Evolutionary conservation across 805 yeast genomes (phyloP).

Genomic region (Zygosaccharomyces gambellarensis): DNA sequence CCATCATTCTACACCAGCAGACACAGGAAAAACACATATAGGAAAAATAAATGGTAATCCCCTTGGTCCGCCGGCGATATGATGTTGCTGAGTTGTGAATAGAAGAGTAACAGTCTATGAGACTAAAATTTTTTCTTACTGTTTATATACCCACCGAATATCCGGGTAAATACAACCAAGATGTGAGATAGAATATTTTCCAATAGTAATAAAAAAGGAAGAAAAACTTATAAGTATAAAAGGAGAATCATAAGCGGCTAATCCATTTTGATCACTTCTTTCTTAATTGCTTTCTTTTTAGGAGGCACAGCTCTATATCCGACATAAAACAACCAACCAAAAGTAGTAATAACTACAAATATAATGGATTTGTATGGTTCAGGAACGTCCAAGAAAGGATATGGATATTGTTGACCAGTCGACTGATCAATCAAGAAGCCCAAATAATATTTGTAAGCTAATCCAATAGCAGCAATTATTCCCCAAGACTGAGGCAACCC

Average conservation of each 20-base stretch:
- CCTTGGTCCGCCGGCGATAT: conserved; percentile 12
- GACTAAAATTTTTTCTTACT: background rate
- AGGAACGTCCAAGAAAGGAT: conserved; percentile 58
- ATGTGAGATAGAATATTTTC: background rate
- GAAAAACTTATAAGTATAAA: background rate
- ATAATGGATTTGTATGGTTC: conserved; percentile 43
- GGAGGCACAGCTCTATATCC: conserved; percentile 33
- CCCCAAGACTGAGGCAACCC: conserved; percentile 39
- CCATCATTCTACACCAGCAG: conserved; percentile 30
- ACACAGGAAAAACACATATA: background rate
- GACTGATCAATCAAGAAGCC: conserved; percentile 44
- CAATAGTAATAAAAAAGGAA: background rate
- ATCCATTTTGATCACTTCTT: background rate
- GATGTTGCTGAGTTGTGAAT: conserved; percentile 24
- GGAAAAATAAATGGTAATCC: background rate
- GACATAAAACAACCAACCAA: conserved; percentile 35
- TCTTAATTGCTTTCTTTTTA: background rate
- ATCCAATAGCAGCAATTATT: conserved; percentile 38
- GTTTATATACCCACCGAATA: background rate
- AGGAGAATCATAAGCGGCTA: conserved; percentile 1
- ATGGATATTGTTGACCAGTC: conserved; percentile 53
- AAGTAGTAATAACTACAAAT: conserved; percentile 42
- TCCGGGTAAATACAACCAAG: conserved; percentile 2
- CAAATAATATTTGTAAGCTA: conserved; percentile 51
- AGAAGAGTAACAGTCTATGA: background rate